Percentiles rank a stretch among this genome's conserved stretches.
Evolutionary conservation across 306 rosid species (phyloP).

Genomic region (Trifolium fragiferum): DNA sequence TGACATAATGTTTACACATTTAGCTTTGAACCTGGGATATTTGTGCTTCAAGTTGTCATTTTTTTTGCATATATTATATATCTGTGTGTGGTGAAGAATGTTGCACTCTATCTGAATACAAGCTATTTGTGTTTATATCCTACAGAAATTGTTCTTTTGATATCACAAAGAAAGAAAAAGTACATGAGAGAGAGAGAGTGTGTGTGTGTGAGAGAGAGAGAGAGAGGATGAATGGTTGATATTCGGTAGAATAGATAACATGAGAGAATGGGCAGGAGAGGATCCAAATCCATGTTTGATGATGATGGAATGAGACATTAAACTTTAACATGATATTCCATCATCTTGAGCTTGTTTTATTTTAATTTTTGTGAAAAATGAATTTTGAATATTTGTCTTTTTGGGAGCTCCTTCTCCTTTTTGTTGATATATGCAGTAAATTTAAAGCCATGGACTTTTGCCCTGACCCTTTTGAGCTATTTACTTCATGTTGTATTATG

Average conservation of each 20-base stretch:
- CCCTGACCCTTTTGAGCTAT: background rate
- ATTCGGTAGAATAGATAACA: no score
- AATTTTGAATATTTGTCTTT: background rate
- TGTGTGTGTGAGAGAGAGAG: no score
- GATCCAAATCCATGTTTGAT: background rate
- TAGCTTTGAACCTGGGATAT: slow-evolving; percentile 13
- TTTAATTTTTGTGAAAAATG: slow-evolving; percentile 4
- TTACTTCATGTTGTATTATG: slow-evolving; percentile 5
- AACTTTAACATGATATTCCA: background rate
- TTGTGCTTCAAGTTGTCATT: background rate
- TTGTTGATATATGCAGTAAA: background rate
- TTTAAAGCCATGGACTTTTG: slow-evolving; percentile 6
- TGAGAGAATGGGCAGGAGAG: no score
- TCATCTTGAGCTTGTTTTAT: slow-evolving; percentile 4
- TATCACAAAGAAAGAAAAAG: background rate
- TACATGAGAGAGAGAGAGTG: no score
- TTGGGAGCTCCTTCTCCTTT: background rate
- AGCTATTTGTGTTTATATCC: background rate
- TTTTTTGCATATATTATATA: background rate
- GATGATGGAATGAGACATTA: background rate
- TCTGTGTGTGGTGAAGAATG: background rate
- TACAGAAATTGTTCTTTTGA: background rate
- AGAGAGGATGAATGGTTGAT: no score
- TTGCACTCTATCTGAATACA: background rate
- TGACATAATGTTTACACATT: background rate